Evolutionary conservation across 2,329 filamentous ascomycete genomes (phyloP), one percentile per base, ranked within the genome.

Genomic region (Aaosphaeria arxii): DNA sequence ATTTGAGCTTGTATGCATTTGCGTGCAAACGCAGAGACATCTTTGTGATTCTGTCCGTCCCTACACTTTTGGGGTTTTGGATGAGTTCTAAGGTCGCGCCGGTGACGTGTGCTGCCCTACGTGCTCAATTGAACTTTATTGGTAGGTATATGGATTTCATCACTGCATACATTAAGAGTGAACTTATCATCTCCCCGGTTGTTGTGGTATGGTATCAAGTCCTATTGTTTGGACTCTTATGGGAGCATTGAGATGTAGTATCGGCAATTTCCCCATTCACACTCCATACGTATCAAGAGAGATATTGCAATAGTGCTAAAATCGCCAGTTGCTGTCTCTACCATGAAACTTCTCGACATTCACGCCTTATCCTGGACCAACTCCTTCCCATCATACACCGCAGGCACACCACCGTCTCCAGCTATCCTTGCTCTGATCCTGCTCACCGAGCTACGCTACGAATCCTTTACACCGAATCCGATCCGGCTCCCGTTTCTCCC

Each of bases 291-390:
- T 24, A 24, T 24, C 17, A 24, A 24, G 2, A 24, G 17, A 24
- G 17, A 24, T 24, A 24, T 24, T 24, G 17, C 17, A 24, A 24
- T 24, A 24, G 17, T 24, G 17, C 17, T 24, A 24, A 24, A 24
- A 2, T 24, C 17, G 17, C 17, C 17, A 68, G 71, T 69, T 55
- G 66, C 63, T 17, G 66, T 70, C 47, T 69, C 64, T 1, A 63
- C 61, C 44, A 71, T 74, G 70, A 74, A 73, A 52, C 47, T 66
- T 9, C 61, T 74, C 9, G 72, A 74, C 46, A 53, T 74, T n/a
- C 72, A 74, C 46, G 51, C 72, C 11, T 71, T 67, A 54, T 63
- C 59, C 7, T 63, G 71, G 13, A 62, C 62, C 13, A 52, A 69
- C 44, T 50, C 56, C 7, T 55, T 69, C 7, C 71, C 69, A 7